phyloP scores from a whole-genome alignment of 2,329 filamentous ascomycete genomes.

The Verticillium longisporum region DNA sequence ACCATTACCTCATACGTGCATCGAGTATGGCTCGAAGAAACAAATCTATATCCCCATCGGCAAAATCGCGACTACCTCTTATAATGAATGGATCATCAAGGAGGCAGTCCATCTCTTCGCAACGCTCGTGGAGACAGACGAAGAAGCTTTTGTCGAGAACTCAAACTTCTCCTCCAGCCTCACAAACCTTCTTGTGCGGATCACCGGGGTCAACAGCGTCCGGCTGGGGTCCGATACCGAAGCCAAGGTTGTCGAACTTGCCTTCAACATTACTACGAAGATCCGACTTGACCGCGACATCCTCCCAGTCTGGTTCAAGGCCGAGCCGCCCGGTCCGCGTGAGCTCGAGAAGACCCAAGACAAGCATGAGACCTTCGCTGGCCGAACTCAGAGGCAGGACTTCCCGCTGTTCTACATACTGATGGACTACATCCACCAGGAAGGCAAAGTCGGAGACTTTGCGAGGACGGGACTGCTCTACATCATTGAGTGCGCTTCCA shows the following conservation, averaged over 20 bases:
- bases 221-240: conserved; percentile 76
- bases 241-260: conserved; percentile 80
- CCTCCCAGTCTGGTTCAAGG: conserved; percentile 84
- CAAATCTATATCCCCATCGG: conserved; percentile 87
- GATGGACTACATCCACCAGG: conserved; percentile 94
- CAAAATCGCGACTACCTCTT: conserved; percentile 79
- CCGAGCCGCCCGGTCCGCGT: conserved; percentile 25
- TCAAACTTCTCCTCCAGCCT: conserved; percentile 78
- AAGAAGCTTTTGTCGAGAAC: conserved; percentile 89
- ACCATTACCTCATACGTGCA: conserved; percentile 84
- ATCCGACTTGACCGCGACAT: conserved; percentile 85
- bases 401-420: conserved; percentile 94
- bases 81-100: conserved; percentile 79
- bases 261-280: conserved; percentile 96
- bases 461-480: conserved; percentile 90
- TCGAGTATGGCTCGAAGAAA: conserved; percentile 76
- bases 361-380: conserved; percentile 74
- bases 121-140: conserved; percentile 89
- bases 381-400: conserved; percentile 80
- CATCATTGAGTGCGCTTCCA: conserved; percentile 88
- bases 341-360: conserved; percentile 29
- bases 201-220: conserved; percentile 66
- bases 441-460: conserved; percentile 92
- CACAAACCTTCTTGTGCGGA: conserved; percentile 77
- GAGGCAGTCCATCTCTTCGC: conserved; percentile 84